Evolutionary conservation across 192 early-diverging fungal genomes (phyloP), one percentile per base, ranked within the genome.

Genomic region (Pilaira anomala): DNA sequence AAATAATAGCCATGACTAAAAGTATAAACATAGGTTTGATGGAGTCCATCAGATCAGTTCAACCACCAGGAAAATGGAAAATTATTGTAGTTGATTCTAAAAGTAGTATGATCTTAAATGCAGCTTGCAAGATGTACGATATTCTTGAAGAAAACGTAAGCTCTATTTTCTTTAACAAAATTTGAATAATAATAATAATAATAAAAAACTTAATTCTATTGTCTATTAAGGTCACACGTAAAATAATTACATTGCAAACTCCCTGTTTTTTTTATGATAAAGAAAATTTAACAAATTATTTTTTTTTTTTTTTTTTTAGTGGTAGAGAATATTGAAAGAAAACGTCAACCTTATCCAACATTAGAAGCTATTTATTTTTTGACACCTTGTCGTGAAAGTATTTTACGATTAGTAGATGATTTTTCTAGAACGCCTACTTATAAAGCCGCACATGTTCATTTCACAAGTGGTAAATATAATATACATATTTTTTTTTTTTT

Each of bases 1-100:
- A 9, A 9, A 36, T 9, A 36, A 5, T 9, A 36, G 44, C 1
- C 9, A 14, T 18, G 44, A 46, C 0, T 46, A 18, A 46, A 5
- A 46, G 3, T 16, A 45, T 45, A 45, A 12, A 45, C 42, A 3
- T 49, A 85, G 83, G 80, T 14, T 64, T 85, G 56, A 58, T 88
- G 52, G 91, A 93, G 52, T 89, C 89, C 79, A 87, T 94, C 63
- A 79, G 82, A 69, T 78, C 88, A 0, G 80, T 91, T 21, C 81
- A 91, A 62, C 87, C 88, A 13, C 78, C 87, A 14, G 81, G 80
- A 52, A 75, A 80, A 60, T 94, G 88, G 89, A 94, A 94, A 73
- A 83, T 94, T 60, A 72, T 93, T 3, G 87, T 94, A 11, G 83
- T 93, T 0, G 92, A 94, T 80, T 75, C 80, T 29, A 84, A 84